Conservation (phyloP, 2,329 filamentous ascomycete species). For the Metarhizium guizhouense region DNA sequence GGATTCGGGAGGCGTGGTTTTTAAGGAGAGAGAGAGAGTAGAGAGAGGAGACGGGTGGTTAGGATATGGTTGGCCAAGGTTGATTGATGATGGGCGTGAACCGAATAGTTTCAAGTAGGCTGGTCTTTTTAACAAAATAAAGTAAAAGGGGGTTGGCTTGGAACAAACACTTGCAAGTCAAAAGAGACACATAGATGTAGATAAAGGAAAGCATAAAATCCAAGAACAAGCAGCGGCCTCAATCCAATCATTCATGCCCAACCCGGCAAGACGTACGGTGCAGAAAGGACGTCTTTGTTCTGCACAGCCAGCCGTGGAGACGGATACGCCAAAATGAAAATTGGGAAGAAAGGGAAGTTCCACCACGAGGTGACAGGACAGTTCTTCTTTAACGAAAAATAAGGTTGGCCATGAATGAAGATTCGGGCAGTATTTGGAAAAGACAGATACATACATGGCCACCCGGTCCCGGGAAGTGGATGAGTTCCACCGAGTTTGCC, state of each 20-base stretch:
- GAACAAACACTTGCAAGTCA: not conserved
- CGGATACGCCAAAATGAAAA: not conserved
- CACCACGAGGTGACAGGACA: not conserved
- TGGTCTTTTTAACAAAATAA: no score
- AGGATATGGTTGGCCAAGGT: no score
- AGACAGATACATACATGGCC: not conserved
- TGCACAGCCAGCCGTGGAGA: slow-evolving; percentile 3
- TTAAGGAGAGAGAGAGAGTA: no score
- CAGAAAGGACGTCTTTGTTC: not conserved
- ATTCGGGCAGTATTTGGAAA: not conserved
- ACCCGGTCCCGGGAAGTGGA: no score
- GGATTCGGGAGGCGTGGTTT: no score
- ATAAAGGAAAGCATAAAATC: not conserved
- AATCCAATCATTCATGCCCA: not conserved
- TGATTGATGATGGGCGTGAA: no score
- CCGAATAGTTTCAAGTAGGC: no score
- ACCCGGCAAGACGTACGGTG: not conserved
- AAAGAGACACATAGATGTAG: not conserved
- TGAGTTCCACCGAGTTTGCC: not conserved
- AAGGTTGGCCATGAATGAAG: not conserved
- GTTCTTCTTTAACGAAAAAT: not conserved
- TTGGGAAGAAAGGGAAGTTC: not conserved
- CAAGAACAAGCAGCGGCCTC: not conserved
- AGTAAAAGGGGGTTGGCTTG: not conserved
- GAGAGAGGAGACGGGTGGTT: no score